Conservation (phyloP, 176 grass and related monocot genomes). For the Hordeum marinum region DNA sequence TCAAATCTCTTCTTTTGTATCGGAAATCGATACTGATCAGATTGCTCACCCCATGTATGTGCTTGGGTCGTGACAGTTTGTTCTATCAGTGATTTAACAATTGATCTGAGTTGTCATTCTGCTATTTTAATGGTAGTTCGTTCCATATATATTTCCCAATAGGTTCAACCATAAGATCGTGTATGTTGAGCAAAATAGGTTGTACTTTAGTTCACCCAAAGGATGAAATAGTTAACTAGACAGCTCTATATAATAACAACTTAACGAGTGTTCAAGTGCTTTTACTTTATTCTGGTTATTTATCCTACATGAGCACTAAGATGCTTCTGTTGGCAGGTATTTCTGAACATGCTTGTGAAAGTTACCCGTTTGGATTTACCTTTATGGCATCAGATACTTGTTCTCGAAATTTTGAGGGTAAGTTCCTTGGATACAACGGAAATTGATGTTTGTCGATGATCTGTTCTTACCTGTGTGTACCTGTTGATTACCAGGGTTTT, state of each 20-base stretch:
- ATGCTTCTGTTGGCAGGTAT: constrained; percentile 64
- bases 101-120: neutral
- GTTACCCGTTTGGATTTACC: constrained; percentile 90
- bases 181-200: neutral
- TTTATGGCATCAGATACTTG: constrained; percentile 98
- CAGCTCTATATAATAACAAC: neutral
- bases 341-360: constrained; percentile 97
- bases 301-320: constrained; percentile 23
- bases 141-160: neutral
- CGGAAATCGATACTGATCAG: too few species aligned
- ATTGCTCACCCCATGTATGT: too few species aligned
- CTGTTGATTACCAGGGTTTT: constrained; percentile 67
- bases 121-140: constrained; percentile 8
- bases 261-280: neutral
- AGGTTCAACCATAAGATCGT: neutral
- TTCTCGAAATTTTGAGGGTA: constrained; percentile 98
- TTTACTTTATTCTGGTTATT: constrained; percentile 22
- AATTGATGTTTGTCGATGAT: constrained; percentile 6
- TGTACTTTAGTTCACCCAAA: neutral
- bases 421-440: constrained; percentile 24
- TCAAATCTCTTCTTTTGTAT: too few species aligned
- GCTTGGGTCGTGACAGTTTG: too few species aligned
- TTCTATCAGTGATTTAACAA: neutral
- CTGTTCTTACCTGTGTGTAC: constrained; percentile 14
- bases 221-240: constrained; percentile 3